These are phyloP conservation scores for Hanseniaspora lindneri DNA, from an alignment of 805 yeast species.

Conservation along the genomic window DNA sequence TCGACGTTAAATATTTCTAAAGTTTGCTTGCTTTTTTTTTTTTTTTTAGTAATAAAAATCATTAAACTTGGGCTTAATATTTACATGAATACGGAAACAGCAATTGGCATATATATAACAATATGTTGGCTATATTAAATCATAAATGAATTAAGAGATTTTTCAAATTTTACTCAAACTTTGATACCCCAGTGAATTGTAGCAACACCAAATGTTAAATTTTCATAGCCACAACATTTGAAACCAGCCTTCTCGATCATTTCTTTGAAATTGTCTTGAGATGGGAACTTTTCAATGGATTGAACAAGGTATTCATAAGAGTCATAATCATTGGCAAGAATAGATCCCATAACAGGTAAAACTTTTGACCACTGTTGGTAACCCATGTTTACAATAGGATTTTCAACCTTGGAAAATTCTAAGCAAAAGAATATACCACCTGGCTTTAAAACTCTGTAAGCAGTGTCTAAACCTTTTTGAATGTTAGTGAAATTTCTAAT, in stretches of 20 bases:
- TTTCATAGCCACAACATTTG: conserved; percentile 86
- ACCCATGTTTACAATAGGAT: conserved; percentile 56
- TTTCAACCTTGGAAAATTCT: conserved; percentile 86
- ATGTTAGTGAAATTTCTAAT: conserved; percentile 92
- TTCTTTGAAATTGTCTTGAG: conserved; percentile 75
- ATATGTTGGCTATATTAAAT: background rate
- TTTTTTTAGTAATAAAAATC: too few relatives aligned
- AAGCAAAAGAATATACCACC: conserved; percentile 97
- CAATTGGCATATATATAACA: too few relatives aligned
- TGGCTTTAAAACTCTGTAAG: conserved; percentile 87
- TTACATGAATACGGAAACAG: too few relatives aligned
- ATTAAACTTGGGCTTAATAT: too few relatives aligned
- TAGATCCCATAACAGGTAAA: conserved; percentile 89
- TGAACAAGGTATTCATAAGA: conserved; percentile 94
- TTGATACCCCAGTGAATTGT: conserved; percentile 94
- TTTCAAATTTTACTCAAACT: too few relatives aligned
- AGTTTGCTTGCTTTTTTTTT: too few relatives aligned
- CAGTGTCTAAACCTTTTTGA: conserved; percentile 88
- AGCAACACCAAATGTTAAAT: conserved; percentile 87
- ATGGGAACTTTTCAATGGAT: conserved; percentile 82
- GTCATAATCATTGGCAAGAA: conserved; percentile 88
- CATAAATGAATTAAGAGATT: background rate
- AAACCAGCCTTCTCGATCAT: conserved; percentile 96
- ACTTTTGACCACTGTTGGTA: conserved; percentile 83
- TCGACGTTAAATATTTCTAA: conserved; percentile 26